Percentiles rank a stretch among this genome's conserved stretches.
phyloP scores from a whole-genome alignment of 345 rosid genomes.

The Eucalyptus camaldulensis region DNA sequence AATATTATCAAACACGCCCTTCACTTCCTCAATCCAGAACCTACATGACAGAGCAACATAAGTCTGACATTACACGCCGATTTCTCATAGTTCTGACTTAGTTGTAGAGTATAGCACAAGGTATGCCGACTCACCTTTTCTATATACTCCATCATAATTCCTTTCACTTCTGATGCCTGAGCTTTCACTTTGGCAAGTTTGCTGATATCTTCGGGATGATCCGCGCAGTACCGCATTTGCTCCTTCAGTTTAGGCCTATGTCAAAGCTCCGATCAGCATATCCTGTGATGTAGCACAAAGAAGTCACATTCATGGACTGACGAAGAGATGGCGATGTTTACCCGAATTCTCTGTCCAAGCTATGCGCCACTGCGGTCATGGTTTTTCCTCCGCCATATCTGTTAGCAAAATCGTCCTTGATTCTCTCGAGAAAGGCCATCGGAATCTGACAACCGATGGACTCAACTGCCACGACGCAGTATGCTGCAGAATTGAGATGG shows the following conservation, averaged over 20 bases:
- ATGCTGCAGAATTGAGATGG: constrained; percentile 5
- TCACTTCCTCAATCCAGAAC: no score
- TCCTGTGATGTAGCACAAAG: background rate
- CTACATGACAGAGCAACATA: background rate
- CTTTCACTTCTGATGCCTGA: background rate
- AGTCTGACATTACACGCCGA: rapidly evolving
- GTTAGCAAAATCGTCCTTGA: constrained; percentile 16
- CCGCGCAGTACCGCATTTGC: no score
- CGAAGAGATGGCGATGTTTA: background rate
- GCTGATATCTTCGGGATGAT: background rate
- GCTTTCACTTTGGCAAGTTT: background rate
- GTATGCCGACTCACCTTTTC: background rate
- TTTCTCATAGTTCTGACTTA: background rate
- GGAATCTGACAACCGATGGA: constrained; percentile 22
- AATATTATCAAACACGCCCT: no score
- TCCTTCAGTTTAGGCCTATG: no score
- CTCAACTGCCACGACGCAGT: constrained; percentile 28
- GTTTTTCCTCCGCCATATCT: background rate
- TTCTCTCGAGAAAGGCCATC: constrained; percentile 22
- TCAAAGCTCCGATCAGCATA: background rate
- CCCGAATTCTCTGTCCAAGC: background rate
- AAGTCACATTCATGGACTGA: background rate
- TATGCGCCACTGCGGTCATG: background rate
- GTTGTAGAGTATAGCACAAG: rapidly evolving
- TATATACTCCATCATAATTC: background rate